Evolutionary conservation across 2,329 filamentous ascomycete genomes (phyloP).

Genomic region (Ceratocystis eucalypticola): DNA sequence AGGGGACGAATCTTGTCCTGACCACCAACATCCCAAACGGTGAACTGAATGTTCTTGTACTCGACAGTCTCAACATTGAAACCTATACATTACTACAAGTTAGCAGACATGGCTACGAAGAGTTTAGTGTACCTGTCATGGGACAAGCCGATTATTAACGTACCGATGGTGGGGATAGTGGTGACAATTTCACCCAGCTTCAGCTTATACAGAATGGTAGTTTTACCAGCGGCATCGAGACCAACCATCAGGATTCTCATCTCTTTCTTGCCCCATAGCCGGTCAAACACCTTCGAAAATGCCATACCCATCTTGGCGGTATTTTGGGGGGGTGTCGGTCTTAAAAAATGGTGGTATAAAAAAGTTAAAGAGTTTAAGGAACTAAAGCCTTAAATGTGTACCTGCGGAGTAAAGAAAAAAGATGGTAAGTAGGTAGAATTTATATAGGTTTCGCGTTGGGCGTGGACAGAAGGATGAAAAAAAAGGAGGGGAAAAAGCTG

Average conservation of each 20-base stretch:
- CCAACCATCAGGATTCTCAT: constrained; percentile 99
- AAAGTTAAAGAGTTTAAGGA: constrained; percentile 15
- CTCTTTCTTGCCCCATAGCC: constrained; percentile 99
- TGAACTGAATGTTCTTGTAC: constrained; percentile 99
- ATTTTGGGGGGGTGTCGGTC: constrained; percentile 24
- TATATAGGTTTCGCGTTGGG: not conserved
- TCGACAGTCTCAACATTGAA: constrained; percentile 99
- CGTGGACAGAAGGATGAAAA: not conserved
- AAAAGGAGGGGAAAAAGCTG: constrained; percentile 5
- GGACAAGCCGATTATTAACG: constrained; percentile 24
- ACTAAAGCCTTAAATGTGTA: constrained; percentile 13
- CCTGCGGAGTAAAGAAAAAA: not conserved
- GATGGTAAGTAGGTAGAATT: constrained; percentile 1
- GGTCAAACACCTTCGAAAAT: constrained; percentile 92
- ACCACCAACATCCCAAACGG: constrained; percentile 99
- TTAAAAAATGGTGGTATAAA: constrained; percentile 14
- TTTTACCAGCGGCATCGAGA: constrained; percentile 98
- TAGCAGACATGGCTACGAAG: not conserved
- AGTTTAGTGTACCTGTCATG: not conserved
- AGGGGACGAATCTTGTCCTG: constrained; percentile 99
- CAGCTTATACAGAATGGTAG: constrained; percentile 99
- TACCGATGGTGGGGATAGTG: constrained; percentile 96
- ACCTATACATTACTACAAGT: constrained; percentile 35
- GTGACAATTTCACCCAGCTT: constrained; percentile 99
- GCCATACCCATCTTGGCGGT: constrained; percentile 70